Percentiles rank a stretch among this genome's conserved stretches.
These are phyloP conservation scores for Scheffersomyces ergatensis DNA, from an alignment of 805 yeast species.

Conservation along the genomic window DNA sequence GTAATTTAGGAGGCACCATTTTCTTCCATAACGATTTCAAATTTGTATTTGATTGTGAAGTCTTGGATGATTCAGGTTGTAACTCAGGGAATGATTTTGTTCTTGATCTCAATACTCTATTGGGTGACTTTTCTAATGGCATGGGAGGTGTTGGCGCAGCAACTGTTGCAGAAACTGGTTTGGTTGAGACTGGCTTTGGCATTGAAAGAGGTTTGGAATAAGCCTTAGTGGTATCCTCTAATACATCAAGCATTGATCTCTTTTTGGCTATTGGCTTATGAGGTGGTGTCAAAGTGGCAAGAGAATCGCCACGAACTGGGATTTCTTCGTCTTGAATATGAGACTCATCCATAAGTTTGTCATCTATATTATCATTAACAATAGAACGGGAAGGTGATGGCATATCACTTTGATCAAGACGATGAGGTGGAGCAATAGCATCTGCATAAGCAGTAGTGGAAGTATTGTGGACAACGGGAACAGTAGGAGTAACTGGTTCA, in stretches of 20 bases:
- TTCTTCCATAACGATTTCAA: constrained; percentile 16
- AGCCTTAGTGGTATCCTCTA: neutral
- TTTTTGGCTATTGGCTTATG: neutral
- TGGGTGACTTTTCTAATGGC: neutral
- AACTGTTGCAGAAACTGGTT: neutral
- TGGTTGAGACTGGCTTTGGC: neutral
- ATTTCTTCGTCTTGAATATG: neutral
- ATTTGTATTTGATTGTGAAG: neutral
- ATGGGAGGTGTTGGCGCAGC: neutral
- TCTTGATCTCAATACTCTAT: neutral
- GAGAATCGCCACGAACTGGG: neutral
- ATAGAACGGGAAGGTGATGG: neutral
- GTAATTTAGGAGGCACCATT: constrained; percentile 1
- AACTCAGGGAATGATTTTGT: neutral
- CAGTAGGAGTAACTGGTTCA: no score
- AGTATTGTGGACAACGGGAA: no score
- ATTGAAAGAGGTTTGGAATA: constrained; percentile 4
- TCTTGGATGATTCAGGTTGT: neutral
- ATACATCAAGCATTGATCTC: constrained; percentile 8
- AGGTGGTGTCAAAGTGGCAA: neutral
- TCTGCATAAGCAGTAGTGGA: no score
- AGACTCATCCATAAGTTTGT: no score
- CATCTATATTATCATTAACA: neutral
- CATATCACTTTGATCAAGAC: neutral
- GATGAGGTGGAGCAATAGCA: no score